A percentile compares a stretch with the other conserved stretches of the same genome.
phyloP scores from a whole-genome alignment of 2,329 filamentous ascomycete species.

The Aphanocladium album region DNA sequence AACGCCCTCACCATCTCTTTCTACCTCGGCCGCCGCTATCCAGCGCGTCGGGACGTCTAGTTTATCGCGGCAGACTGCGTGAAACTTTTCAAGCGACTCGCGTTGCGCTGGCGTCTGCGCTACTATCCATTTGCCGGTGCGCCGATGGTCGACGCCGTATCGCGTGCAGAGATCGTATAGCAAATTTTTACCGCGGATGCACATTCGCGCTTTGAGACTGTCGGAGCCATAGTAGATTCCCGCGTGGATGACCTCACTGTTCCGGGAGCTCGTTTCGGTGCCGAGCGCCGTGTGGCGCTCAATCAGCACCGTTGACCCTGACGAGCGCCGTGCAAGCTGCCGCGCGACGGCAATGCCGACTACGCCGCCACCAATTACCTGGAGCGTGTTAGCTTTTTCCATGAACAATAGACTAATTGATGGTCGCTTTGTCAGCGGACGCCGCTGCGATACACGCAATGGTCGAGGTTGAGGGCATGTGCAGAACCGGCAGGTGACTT shows the following conservation, averaged over 20 bases:
- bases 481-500: not conserved
- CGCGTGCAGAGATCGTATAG: slow-evolving; percentile 73
- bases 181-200: slow-evolving; percentile 68
- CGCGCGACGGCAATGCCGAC: slow-evolving; percentile 78
- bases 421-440: not conserved
- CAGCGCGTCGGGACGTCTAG: slow-evolving; percentile 67
- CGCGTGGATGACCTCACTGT: slow-evolving; percentile 94
- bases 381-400: not conserved
- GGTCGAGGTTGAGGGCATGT: not conserved
- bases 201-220: slow-evolving; percentile 78
- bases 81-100: slow-evolving; percentile 51
- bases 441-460: no score
- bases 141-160: slow-evolving; percentile 63
- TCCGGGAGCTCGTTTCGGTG: slow-evolving; percentile 82
- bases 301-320: slow-evolving; percentile 67
- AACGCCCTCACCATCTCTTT: slow-evolving; percentile 67
- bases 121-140: slow-evolving; percentile 91
- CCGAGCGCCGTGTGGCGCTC: slow-evolving; percentile 73
- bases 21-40: slow-evolving; percentile 58
- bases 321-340: slow-evolving; percentile 59
- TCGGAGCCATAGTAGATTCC: slow-evolving; percentile 80
- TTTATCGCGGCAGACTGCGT: slow-evolving; percentile 35
- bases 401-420: not conserved
- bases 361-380: slow-evolving; percentile 57
- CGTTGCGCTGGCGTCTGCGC: slow-evolving; percentile 73